These are phyloP conservation scores for Austroboletus sp. DNA, from an alignment of 1,284 basidiomycete genomes.

Conservation along the genomic window DNA sequence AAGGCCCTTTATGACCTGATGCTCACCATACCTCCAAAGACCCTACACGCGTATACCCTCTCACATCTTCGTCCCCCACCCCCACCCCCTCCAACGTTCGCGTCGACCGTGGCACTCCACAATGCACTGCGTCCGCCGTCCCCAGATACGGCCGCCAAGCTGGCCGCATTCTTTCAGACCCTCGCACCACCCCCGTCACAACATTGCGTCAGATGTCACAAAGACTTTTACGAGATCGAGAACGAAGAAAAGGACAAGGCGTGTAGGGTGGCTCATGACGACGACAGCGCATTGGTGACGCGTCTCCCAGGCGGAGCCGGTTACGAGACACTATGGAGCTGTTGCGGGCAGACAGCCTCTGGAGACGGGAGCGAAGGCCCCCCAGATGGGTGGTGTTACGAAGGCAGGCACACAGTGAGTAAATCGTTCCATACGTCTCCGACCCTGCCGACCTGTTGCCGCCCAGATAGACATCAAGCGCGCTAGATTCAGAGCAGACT, in stretches of 20 bases:
- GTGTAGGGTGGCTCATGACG: constrained; percentile 51
- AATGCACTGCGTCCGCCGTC: constrained; percentile 23
- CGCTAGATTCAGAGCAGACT: constrained; percentile 69
- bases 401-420: constrained; percentile 68
- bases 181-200: constrained; percentile 58
- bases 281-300: constrained; percentile 49
- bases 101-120: constrained; percentile 2
- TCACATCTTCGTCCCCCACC: constrained; percentile 36
- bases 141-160: constrained; percentile 34
- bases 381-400: constrained; percentile 78
- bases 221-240: constrained; percentile 51
- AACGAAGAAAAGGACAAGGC: constrained; percentile 43
- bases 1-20: constrained; percentile 47
- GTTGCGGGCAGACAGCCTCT: constrained; percentile 61
- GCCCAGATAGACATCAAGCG: constrained; percentile 61
- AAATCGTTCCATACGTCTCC: not conserved
- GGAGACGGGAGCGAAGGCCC: constrained; percentile 73
- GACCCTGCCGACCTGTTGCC: not conserved
- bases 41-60: constrained; percentile 56
- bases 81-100: constrained; percentile 15
- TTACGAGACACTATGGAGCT: constrained; percentile 57
- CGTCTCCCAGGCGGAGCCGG: constrained; percentile 33
- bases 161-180: constrained; percentile 50
- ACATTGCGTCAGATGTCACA: constrained; percentile 70
- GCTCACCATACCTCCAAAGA: constrained; percentile 57